Conservation (phyloP, 208 protist genomes). For the Willaertia magna region DNA sequence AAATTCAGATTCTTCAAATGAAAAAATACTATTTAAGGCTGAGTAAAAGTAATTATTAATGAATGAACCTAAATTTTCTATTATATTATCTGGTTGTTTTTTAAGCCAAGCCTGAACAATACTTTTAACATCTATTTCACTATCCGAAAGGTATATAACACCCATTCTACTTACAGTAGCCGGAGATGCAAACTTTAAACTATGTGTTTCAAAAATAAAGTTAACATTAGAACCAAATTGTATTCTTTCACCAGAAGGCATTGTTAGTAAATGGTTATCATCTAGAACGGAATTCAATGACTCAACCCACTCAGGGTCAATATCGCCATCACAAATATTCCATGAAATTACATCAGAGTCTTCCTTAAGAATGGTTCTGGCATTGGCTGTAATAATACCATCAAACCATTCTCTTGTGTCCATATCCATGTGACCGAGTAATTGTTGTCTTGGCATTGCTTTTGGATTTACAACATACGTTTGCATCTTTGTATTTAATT, state of each 20-base stretch:
- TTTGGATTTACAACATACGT: conserved; percentile 93
- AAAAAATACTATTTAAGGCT: conserved; percentile 64
- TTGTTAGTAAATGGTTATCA: conserved; percentile 90
- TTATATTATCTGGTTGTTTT: conserved; percentile 56
- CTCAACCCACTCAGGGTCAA: conserved; percentile 97
- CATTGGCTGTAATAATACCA: conserved; percentile 86
- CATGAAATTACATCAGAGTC: conserved; percentile 63
- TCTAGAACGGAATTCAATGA: conserved; percentile 98
- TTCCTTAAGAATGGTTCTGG: conserved; percentile 80
- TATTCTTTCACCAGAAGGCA: conserved; percentile 93
- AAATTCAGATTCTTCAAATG: conserved; percentile 39
- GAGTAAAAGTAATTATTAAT: conserved; percentile 80
- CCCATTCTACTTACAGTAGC: conserved; percentile 93
- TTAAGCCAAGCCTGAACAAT: conserved; percentile 75
- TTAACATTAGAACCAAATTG: conserved; percentile 96
- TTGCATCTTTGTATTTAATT: conserved; percentile 61
- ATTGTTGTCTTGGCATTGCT: conserved; percentile 77
- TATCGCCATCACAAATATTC: conserved; percentile 95
- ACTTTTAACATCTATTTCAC: conserved; percentile 76
- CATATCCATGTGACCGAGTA: conserved; percentile 91
- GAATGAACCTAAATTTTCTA: conserved; percentile 51
- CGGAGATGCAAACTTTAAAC: conserved; percentile 87
- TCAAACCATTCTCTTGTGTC: conserved; percentile 97
- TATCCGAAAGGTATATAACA: conserved; percentile 92
- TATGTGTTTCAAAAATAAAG: conserved; percentile 96